These are phyloP conservation scores for Umbelopsis sp. DNA, from an alignment of 371 early-diverging fungal species.

Conservation along the genomic window DNA sequence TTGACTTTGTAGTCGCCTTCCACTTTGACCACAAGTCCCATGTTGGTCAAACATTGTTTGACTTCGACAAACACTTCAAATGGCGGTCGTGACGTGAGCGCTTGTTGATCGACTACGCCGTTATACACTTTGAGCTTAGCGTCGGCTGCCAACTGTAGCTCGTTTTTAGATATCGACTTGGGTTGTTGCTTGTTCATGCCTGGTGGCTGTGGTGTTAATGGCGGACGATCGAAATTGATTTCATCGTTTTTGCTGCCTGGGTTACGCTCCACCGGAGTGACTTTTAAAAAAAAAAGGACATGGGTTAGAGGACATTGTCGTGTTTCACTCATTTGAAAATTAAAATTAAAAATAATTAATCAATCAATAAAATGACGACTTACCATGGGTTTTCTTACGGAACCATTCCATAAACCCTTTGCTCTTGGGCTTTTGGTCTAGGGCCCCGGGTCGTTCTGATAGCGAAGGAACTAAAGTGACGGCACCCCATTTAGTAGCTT, in stretches of 20 bases:
- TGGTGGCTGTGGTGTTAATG: constrained; percentile 18
- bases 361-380: background rate
- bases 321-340: background rate
- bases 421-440: constrained; percentile 19
- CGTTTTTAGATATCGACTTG: constrained; percentile 28
- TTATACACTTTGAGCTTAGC: constrained; percentile 61
- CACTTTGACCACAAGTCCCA: constrained; percentile 75
- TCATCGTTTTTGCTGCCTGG: background rate
- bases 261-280: constrained; percentile 21
- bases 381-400: constrained; percentile 24
- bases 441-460: constrained; percentile 18
- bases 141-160: constrained; percentile 31
- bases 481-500: constrained; percentile 13
- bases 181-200: constrained; percentile 22
- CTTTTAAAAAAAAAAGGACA: background rate
- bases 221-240: constrained; percentile 17
- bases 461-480: background rate
- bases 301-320: background rate
- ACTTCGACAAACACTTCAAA: constrained; percentile 68
- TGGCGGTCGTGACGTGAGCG: constrained; percentile 61
- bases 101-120: constrained; percentile 68
- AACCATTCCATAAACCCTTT: constrained; percentile 18
- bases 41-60: constrained; percentile 60
- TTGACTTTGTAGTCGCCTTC: constrained; percentile 78
- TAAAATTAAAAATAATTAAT: too few relatives aligned